Evolutionary conservation across 2,329 filamentous ascomycete genomes (phyloP).

Genomic region (Diaporthe helianthi): DNA sequence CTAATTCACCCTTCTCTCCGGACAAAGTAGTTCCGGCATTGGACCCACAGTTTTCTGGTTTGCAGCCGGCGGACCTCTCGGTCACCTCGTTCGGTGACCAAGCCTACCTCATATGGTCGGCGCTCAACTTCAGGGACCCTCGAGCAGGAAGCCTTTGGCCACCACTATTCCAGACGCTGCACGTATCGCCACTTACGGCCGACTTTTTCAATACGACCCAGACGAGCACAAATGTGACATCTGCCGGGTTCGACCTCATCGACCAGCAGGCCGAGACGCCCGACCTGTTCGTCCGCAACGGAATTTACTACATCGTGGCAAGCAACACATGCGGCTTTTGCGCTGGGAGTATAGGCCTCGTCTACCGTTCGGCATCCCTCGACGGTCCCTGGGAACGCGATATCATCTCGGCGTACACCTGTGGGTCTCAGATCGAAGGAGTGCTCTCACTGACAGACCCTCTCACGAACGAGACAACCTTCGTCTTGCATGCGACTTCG

Average conservation of each 20-base stretch:
- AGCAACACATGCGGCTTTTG: constrained; percentile 31
- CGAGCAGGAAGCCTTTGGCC: constrained; percentile 30
- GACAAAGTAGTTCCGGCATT: constrained; percentile 13
- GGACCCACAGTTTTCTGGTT: constrained; percentile 15
- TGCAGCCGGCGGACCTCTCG: constrained; percentile 27
- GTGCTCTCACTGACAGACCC: constrained; percentile 25
- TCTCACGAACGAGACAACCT: constrained; percentile 27
- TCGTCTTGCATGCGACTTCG: constrained; percentile 27
- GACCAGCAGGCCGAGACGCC: constrained; percentile 29
- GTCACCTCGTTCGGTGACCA: constrained; percentile 6
- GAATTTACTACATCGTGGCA: constrained; percentile 28
- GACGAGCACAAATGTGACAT: constrained; percentile 29
- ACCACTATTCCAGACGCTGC: constrained; percentile 27
- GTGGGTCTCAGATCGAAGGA: constrained; percentile 26
- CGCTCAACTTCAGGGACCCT: constrained; percentile 26
- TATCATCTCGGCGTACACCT: constrained; percentile 13
- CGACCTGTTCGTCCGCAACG: constrained; percentile 28
- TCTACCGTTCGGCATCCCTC: constrained; percentile 21
- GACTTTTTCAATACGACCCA: constrained; percentile 30
- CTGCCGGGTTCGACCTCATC: constrained; percentile 22
- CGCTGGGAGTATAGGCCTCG: constrained; percentile 12
- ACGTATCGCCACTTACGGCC: constrained; percentile 26
- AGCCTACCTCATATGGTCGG: constrained; percentile 27
- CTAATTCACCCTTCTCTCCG: constrained; percentile 9
- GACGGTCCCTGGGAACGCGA: constrained; percentile 28